Conservation (phyloP, 208 protist genomes). For the Angomonas desouzai region DNA sequence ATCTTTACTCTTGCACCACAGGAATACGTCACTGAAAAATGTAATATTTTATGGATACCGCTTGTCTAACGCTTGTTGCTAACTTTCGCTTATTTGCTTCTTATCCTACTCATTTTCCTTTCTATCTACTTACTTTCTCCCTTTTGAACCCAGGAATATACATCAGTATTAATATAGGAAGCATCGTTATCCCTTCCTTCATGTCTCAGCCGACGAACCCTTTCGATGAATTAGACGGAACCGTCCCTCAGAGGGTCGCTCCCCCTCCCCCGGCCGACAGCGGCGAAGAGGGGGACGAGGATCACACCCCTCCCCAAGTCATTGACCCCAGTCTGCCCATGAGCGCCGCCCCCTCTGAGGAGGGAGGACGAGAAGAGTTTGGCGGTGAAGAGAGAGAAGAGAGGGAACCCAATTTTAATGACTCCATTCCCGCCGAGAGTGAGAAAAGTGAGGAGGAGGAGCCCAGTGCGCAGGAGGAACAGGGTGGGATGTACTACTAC, state of each 20-base stretch:
- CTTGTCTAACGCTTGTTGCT: too few species aligned
- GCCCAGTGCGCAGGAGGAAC: background rate
- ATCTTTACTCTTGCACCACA: too few species aligned
- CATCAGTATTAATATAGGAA: too few species aligned
- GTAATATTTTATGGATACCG: too few species aligned
- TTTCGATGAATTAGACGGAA: background rate
- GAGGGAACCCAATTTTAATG: background rate
- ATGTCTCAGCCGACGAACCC: background rate
- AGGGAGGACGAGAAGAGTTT: too few species aligned
- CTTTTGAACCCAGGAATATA: background rate
- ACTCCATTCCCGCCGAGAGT: background rate
- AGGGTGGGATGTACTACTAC: background rate
- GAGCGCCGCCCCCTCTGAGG: background rate
- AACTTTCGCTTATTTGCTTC: too few species aligned
- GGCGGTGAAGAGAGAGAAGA: background rate
- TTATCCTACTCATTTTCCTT: background rate
- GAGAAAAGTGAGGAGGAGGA: background rate
- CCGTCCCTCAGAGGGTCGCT: background rate
- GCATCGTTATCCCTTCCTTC: background rate
- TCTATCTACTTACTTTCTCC: background rate
- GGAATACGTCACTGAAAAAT: too few species aligned
- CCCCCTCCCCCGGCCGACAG: background rate
- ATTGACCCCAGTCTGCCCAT: slow-evolving; percentile 4
- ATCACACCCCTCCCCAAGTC: background rate
- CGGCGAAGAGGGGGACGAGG: background rate